A percentile compares a stretch with the other conserved stretches of the same genome.
Evolutionary conservation across 2,329 filamentous ascomycete genomes (phyloP).

Genomic region (Exophiala mesophila): DNA sequence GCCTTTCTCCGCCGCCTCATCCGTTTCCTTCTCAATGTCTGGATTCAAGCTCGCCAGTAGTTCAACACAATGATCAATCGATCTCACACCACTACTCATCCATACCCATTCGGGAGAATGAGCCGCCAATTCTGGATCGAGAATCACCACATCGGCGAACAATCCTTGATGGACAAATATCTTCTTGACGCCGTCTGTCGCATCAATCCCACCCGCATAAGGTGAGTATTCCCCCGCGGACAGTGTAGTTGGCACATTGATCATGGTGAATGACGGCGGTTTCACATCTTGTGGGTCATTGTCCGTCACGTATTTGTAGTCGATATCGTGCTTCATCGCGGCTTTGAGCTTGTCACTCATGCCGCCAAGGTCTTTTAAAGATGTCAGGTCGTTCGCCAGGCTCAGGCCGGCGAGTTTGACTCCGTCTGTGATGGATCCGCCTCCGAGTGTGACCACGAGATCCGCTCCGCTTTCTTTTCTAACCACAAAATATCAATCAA

Average conservation of each 20-base stretch:
- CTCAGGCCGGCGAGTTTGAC: slow-evolving; percentile 11
- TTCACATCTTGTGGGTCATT: slow-evolving; percentile 9
- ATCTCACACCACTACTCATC: slow-evolving; percentile 29
- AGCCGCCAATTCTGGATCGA: slow-evolving; percentile 27
- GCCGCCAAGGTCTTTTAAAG: slow-evolving; percentile 1
- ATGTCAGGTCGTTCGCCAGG: slow-evolving; percentile 4
- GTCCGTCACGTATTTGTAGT: slow-evolving; percentile 9
- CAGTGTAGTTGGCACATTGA: slow-evolving; percentile 40
- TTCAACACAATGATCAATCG: slow-evolving; percentile 31
- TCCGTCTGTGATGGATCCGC: slow-evolving; percentile 12
- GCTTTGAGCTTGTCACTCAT: slow-evolving; percentile 12
- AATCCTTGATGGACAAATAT: slow-evolving; percentile 10
- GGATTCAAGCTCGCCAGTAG: slow-evolving; percentile 24
- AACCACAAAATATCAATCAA: neutral
- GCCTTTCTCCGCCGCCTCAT: slow-evolving; percentile 24
- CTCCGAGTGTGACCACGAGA: slow-evolving; percentile 7
- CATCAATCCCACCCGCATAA: slow-evolving; percentile 39
- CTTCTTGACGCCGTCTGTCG: slow-evolving; percentile 13
- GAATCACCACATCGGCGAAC: slow-evolving; percentile 15
- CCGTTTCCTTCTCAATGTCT: slow-evolving; percentile 10
- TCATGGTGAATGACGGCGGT: slow-evolving; percentile 15
- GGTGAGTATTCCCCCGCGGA: slow-evolving; percentile 40
- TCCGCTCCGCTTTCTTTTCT: slow-evolving; percentile 4
- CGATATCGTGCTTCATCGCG: slow-evolving; percentile 10
- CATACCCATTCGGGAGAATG: slow-evolving; percentile 28